Base-by-base conservation (phyloP, 169 alveolate genomes). In the Cryptosporidium ubiquitum region DNA sequence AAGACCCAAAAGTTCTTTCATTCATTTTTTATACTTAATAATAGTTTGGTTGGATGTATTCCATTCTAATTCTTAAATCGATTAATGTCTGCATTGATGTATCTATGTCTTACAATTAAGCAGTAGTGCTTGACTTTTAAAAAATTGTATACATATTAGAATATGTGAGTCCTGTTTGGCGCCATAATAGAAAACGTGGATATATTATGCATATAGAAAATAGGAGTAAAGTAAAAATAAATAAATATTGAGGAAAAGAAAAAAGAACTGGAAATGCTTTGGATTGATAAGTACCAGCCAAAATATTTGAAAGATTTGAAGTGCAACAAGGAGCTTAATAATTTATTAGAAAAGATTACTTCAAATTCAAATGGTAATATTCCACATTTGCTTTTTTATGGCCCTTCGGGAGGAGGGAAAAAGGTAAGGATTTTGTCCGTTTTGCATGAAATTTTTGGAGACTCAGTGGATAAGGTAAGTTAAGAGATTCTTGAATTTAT, bases 391-490 rank as follows among this genome's bases (percentile, higher is more conserved):
- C 96, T 98, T 39, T 96, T 98, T 93, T 98, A 98, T 91, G 99
- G 99, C 7, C 99, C 99, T 0, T 95, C 98, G 23, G 99, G 99
- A 31, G 97, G 98, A n/a, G 99, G 99, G 7, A 98, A 98, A 91
- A 96, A 98, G 92, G 96, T 99, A 4, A 71, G 99, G 60, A 96
- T 96, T 10, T 95, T 96, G 52, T 96, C 98, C 44, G 93, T 98
- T 29, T 94, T 97, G 68, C 85, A 97, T 47, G 97, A 96, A 73
- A 95, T 98, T 29, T 97, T 96, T 86, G 98, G 98, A 2, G 95
- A 92, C 2, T 91, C 86, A 10, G 97, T 95, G 18, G 96, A 94
- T 66, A 94, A 92, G 91, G 86, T 85, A 51, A 55, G 84, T 69
- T 74, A 37, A 35, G 18, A 26, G 29, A n/a, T 7, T 9, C 20